These are phyloP conservation scores for Pinus taeda DNA, from an alignment of 75 land plant genomes.

Conservation along the genomic window DNA sequence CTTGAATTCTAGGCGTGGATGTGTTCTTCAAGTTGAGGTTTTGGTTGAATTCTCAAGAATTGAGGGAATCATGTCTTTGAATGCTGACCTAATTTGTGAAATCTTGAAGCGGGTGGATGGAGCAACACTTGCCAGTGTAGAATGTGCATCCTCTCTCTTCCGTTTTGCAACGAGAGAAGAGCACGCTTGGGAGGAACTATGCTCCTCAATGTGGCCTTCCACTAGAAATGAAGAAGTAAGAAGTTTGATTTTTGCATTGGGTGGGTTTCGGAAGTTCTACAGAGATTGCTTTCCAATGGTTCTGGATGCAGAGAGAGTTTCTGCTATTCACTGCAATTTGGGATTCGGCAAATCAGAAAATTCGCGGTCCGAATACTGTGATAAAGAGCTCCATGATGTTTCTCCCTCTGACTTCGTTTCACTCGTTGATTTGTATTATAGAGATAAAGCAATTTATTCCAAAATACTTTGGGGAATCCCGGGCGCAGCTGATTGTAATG, in stretches of 20 bases:
- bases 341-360: constrained; percentile 31
- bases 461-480: constrained; percentile 29
- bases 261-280: constrained; percentile 62
- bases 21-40: too few species aligned
- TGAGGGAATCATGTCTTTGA: constrained; percentile 26
- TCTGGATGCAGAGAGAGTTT: constrained; percentile 6
- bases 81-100: constrained; percentile 65
- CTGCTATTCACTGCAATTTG: constrained; percentile 15
- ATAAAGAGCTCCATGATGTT: constrained; percentile 27
- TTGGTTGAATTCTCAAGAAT: too few species aligned
- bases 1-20: background rate
- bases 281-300: constrained; percentile 26
- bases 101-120: constrained; percentile 75
- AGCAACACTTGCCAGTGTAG: constrained; percentile 66
- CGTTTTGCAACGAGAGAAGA: constrained; percentile 51
- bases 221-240: constrained; percentile 52
- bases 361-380: constrained; percentile 54
- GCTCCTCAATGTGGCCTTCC: constrained; percentile 73
- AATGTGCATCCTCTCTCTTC: constrained; percentile 61
- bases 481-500: constrained; percentile 17
- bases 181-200: constrained; percentile 67
- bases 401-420: constrained; percentile 38
- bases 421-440: constrained; percentile 34
- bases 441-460: constrained; percentile 27
- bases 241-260: constrained; percentile 43